Evolutionary conservation across 2,329 filamentous ascomycete genomes (phyloP), one percentile per base, ranked within the genome.

Genomic region (Coniochaeta sp.): DNA sequence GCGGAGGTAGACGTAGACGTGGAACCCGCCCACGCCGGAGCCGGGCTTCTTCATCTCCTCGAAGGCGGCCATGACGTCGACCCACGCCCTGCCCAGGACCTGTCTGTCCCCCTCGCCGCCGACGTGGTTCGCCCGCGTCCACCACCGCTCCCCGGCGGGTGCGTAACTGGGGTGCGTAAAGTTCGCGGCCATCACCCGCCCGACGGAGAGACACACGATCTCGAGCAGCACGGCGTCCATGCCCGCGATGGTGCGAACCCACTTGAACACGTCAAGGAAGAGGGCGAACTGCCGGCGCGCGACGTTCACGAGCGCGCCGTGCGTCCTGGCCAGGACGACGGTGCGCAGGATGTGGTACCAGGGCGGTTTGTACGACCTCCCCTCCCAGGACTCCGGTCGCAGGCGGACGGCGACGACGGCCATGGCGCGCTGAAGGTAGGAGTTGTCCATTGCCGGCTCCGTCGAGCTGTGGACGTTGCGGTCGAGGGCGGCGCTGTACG

Each of bases 1-100:
- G 46, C 83, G 75, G 63, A 90, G 75, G 61, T 87, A 86, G 2
- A 72, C 69, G 58, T 86, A 80, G 1, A 82, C 61, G 32, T 75
- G 65, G 18, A 66, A 66, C 6, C 77, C 74, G 9, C 47, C 22
- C 4, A 35, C 13, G 2, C 47, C 47, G 9, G 20, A 20, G 16
- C 31, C 47, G 16, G 47, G 28, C 20, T 26, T 24, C 28, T 33
- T 26, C 28, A 49, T 24, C 28, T 49, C 47, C 9, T 32, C 31
- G n/a, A 49, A 49, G 2, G 28, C 47, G 8, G 28, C 31, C 18
- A 27, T 16, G 18, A 12, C 18, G 10, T 33, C 31, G 6, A 16
- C 13, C 18, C 27, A n/a, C 16, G 31, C 28, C 7, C 27, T 3
- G 6, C n/a, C 28, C 9, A 49, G 22, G n/a, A 13, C 26, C 22